phyloP scores from a whole-genome alignment of 257 asterid genomes.

The Solanum lycopersicoides region DNA sequence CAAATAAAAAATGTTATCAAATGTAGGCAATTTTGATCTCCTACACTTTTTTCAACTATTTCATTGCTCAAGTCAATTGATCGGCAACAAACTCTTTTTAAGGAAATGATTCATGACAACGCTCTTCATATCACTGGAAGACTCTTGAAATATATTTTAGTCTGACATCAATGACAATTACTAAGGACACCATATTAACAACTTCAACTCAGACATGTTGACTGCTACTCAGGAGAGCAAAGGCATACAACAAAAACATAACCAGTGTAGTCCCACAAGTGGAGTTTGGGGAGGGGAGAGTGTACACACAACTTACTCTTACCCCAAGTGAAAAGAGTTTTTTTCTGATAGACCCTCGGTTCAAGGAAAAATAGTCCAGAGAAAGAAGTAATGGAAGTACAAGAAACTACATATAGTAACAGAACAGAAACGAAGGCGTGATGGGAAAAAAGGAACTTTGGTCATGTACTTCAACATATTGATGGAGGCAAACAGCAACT shows the following conservation, averaged over 20 bases:
- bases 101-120: background rate
- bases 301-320: background rate
- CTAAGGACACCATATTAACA: background rate
- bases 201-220: background rate
- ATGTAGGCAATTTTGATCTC: background rate
- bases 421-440: background rate
- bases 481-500: background rate
- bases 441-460: background rate
- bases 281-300: background rate
- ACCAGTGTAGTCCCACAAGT: background rate
- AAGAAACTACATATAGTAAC: background rate
- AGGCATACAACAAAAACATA: background rate
- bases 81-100: background rate
- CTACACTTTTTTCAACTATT: background rate
- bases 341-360: background rate
- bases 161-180: background rate
- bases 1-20: background rate
- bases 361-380: background rate
- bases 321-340: background rate
- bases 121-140: background rate
- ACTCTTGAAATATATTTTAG: background rate
- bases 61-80: background rate
- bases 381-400: background rate
- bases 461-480: background rate
- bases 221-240: background rate